These are phyloP conservation scores for Lactarius sanguifluus DNA, from an alignment of 768 basidiomycete species.

Conservation along the genomic window DNA sequence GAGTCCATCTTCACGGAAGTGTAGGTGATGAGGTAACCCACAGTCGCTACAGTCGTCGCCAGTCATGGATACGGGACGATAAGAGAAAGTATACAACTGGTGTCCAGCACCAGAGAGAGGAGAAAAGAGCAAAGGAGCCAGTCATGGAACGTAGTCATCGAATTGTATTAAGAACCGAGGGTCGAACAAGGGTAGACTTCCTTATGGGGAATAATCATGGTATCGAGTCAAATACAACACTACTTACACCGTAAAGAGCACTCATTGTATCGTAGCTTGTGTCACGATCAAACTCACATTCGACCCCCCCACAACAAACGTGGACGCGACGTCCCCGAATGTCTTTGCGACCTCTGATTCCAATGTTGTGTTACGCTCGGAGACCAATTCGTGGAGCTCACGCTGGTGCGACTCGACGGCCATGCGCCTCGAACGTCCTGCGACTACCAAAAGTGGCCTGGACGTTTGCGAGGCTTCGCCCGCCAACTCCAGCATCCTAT, in stretches of 20 bases:
- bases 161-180: neutral
- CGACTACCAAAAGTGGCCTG: constrained; percentile 59
- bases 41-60: constrained; percentile 21
- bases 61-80: constrained; percentile 6
- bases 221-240: neutral
- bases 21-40: constrained; percentile 7
- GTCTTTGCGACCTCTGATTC: constrained; percentile 66
- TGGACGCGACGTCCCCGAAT: constrained; percentile 73
- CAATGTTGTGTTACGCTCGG: constrained; percentile 43
- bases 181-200: constrained; percentile 1
- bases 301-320: constrained; percentile 55
- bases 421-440: constrained; percentile 74
- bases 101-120: constrained; percentile 17
- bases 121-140: neutral
- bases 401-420: constrained; percentile 54
- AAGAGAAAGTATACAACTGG: neutral
- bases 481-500: constrained; percentile 49
- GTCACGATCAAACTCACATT: constrained; percentile 54
- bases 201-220: constrained; percentile 8
- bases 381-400: constrained; percentile 56
- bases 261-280: constrained; percentile 42
- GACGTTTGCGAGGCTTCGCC: constrained; percentile 35
- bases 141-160: neutral
- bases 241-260: neutral
- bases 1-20: constrained; percentile 20